phyloP scores from a whole-genome alignment of 2,329 filamentous ascomycete species.

The Claviceps maximensis region DNA sequence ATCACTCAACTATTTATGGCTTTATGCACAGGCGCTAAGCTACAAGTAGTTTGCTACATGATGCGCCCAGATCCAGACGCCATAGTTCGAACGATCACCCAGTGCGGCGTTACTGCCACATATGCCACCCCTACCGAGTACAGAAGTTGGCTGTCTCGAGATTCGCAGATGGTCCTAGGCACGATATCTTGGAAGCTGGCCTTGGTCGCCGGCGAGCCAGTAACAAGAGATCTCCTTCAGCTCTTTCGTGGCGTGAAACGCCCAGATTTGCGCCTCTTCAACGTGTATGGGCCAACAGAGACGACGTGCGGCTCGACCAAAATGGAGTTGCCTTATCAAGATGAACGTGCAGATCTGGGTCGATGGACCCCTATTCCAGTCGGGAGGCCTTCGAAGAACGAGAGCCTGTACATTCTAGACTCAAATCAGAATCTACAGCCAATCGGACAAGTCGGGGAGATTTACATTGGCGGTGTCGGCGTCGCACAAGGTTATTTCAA shows the following conservation, averaged over 20 bases:
- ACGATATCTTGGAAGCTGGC: conserved; percentile 9
- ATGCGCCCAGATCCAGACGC: conserved; percentile 17
- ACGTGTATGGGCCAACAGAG: conserved; percentile 20
- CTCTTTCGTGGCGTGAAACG: background rate
- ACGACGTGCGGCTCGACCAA: background rate
- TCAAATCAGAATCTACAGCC: conserved; percentile 6
- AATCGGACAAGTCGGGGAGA: conserved; percentile 19
- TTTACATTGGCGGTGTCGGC: conserved; percentile 18
- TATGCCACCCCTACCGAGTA: conserved; percentile 29
- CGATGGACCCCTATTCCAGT: background rate
- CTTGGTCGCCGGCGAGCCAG: conserved; percentile 17
- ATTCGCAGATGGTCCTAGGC: conserved; percentile 2
- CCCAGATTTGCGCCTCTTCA: conserved; percentile 6
- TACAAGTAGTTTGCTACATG: conserved; percentile 20
- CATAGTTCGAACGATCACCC: conserved; percentile 22
- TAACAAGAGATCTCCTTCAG: conserved; percentile 7
- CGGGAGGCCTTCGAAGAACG: conserved; percentile 11
- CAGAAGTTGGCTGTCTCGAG: conserved; percentile 15
- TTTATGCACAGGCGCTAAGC: conserved; percentile 21
- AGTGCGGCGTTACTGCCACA: conserved; percentile 23
- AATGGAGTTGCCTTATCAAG: background rate
- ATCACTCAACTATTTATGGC: conserved; percentile 23
- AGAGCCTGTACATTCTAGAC: conserved; percentile 27
- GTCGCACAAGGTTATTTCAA: conserved; percentile 25
- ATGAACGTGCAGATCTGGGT: background rate